Evolutionary conservation across 148 eudicot genomes (phyloP), one percentile per base, ranked within the genome.

Genomic region (Bassia scoparia): DNA sequence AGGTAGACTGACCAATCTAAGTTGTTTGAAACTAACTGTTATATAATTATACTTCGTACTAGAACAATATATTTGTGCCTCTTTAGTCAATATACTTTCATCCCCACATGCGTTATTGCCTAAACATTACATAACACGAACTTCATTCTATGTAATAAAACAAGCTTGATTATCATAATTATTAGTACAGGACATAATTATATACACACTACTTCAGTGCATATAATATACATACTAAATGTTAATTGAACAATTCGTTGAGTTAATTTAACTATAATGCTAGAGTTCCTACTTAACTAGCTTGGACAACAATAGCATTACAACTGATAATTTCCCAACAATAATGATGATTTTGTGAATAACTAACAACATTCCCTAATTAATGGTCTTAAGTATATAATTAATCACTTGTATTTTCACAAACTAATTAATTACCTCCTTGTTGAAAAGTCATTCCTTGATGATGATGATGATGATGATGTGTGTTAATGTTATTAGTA

Each of bases 11-110:
- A 71, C 69, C 74, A 66, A 80, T 61, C 80, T 81, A 78, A 86
- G 84, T 81, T 78, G 58, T 56, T 74, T 70, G 68, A 69, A 73
- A 71, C 77, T 69, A 85, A 71, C 83, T 75, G 85, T 72, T 79
- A 80, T 79, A 80, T 82, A 73, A 81, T 81, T 78, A 77, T 83
- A 74, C 76, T 67, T 24, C 13, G 26, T 60, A 60, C 13, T 60
- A 60, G 2, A 9, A 30, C 13, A 2, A 77, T 76, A 58, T 69
- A 69, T 61, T 50, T 67, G 76, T 80, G 68, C 77, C 70, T 74
- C n/a, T 55, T 75, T 83, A 72, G 81, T 89, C 84, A 86, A 86
- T 66, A 72, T 81, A 87, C 85, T 70, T 50, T 61, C 5, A 17
- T 52, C 9, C 62, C 67, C 83, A 70, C 69, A 59, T 73, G 76